Evolutionary conservation across 1,139 yeast species (phyloP).

Genomic region (Diutina catenulata): DNA sequence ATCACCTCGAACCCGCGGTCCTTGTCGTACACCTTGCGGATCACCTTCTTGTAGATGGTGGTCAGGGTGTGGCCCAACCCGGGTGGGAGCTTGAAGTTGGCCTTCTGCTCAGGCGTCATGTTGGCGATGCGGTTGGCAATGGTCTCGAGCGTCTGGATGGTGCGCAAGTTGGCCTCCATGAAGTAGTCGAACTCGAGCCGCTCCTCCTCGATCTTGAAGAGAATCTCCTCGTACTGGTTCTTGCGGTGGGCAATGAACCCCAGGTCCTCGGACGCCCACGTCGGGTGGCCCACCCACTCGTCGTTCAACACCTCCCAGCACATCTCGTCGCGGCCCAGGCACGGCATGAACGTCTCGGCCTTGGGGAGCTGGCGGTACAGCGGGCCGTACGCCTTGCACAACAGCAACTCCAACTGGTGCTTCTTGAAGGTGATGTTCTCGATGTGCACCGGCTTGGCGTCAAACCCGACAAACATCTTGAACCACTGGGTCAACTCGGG

Average conservation of each 20-base stretch:
- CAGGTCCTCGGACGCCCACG: conserved; percentile 98
- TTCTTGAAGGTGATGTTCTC: conserved; percentile 84
- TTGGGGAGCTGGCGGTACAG: conserved; percentile 89
- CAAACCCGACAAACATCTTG: conserved; percentile 81
- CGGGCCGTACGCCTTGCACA: conserved; percentile 87
- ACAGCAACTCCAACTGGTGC: conserved; percentile 77
- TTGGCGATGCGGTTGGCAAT: conserved; percentile 89
- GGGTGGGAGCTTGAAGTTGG: conserved; percentile 75
- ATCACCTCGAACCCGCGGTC: conserved; percentile 94
- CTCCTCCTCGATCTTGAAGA: conserved; percentile 93
- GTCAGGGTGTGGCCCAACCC: conserved; percentile 87
- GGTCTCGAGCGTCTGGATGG: conserved; percentile 91
- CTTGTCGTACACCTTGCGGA: conserved; percentile 84
- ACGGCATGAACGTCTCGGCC: conserved; percentile 92
- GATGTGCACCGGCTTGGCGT: conserved; percentile 63
- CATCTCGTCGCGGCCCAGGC: conserved; percentile 97
- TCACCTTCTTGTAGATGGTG: conserved; percentile 87
- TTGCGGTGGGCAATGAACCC: conserved; percentile 97
- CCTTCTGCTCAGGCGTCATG: conserved; percentile 86
- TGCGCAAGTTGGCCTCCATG: conserved; percentile 89
- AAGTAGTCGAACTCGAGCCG: conserved; percentile 93
- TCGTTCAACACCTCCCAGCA: conserved; percentile 98
- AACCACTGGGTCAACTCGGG: conserved; percentile 84
- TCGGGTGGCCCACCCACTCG: conserved; percentile 99
- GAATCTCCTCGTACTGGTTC: conserved; percentile 91